Evolutionary conservation across 148 eudicot species (phyloP).

Genomic region (Rheum nobile): DNA sequence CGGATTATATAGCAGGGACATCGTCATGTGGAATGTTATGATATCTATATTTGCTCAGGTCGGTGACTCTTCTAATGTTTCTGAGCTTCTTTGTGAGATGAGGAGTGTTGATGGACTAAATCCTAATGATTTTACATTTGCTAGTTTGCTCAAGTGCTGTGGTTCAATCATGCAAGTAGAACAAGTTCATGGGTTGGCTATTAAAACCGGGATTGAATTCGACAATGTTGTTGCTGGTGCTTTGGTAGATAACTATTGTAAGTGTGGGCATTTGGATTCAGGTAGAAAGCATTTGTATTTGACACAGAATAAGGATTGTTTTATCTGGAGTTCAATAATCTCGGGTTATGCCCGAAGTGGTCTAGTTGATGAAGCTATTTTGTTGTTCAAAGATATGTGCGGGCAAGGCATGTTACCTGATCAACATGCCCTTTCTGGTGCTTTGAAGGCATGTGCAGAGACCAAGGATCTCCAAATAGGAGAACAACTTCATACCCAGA

Average conservation of each 20-base stretch:
- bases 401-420: slow-evolving; percentile 13
- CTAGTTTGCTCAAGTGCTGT: no score
- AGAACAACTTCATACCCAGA: slow-evolving; percentile 9
- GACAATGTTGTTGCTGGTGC: no score
- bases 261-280: slow-evolving; percentile 2
- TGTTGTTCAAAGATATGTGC: slow-evolving; percentile 10
- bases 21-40: no score
- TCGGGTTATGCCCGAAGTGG: slow-evolving; percentile 10
- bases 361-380: slow-evolving; percentile 6
- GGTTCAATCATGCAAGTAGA: no score
- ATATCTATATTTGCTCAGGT: no score
- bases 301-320: slow-evolving; percentile 2
- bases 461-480: neutral
- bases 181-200: no score
- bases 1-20: no score
- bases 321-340: slow-evolving; percentile 13
- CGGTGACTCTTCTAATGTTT: no score
- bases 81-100: no score
- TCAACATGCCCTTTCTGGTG: slow-evolving; percentile 8
- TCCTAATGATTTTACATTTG: no score
- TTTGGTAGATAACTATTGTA: slow-evolving; percentile 9
- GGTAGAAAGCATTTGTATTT: neutral
- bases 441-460: slow-evolving; percentile 6
- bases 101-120: no score
- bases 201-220: no score